Conservation (phyloP, 768 basidiomycete genomes). For the Naganishia kalamii region DNA sequence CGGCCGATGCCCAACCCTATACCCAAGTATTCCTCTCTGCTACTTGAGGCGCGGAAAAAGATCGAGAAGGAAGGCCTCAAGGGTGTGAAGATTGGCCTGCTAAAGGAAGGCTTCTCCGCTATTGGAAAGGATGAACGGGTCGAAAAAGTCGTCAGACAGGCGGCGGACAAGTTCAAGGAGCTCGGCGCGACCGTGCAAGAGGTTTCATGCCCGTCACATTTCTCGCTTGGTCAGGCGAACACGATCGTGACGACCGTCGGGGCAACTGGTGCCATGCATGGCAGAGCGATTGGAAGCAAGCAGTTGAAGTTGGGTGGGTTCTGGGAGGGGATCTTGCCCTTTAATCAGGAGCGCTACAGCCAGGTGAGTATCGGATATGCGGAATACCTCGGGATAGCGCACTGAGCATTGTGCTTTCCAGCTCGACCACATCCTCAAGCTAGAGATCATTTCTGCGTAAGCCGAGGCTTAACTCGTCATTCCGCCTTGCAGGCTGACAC, state of each 20-base stretch:
- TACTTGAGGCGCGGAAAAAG: slow-evolving; percentile 29
- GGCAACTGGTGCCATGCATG: slow-evolving; percentile 30
- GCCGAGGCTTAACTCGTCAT: background rate
- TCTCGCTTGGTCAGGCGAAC: slow-evolving; percentile 22
- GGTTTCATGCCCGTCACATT: slow-evolving; percentile 49
- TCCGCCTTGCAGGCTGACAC: slow-evolving; percentile 14
- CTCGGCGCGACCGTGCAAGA: slow-evolving; percentile 50
- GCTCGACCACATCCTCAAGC: slow-evolving; percentile 26
- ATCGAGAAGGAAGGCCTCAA: slow-evolving; percentile 29
- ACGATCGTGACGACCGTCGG: slow-evolving; percentile 31
- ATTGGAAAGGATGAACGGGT: slow-evolving; percentile 47
- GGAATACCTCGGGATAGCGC: slow-evolving; percentile 1
- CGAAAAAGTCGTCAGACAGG: slow-evolving; percentile 43
- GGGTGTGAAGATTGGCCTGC: slow-evolving; percentile 49
- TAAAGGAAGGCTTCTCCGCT: slow-evolving; percentile 48
- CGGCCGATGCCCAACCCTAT: slow-evolving; percentile 46
- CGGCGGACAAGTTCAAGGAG: slow-evolving; percentile 45
- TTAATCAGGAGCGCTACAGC: slow-evolving; percentile 49
- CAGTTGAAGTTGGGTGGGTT: slow-evolving; percentile 47
- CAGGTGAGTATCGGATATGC: slow-evolving; percentile 32
- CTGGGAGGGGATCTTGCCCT: slow-evolving; percentile 41
- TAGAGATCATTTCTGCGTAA: slow-evolving; percentile 26
- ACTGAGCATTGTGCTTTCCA: slow-evolving; percentile 17
- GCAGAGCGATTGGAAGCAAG: slow-evolving; percentile 37
- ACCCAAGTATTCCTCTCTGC: slow-evolving; percentile 42